Evolutionary conservation across 805 yeast species (phyloP).

Genomic region (Candida orba): DNA sequence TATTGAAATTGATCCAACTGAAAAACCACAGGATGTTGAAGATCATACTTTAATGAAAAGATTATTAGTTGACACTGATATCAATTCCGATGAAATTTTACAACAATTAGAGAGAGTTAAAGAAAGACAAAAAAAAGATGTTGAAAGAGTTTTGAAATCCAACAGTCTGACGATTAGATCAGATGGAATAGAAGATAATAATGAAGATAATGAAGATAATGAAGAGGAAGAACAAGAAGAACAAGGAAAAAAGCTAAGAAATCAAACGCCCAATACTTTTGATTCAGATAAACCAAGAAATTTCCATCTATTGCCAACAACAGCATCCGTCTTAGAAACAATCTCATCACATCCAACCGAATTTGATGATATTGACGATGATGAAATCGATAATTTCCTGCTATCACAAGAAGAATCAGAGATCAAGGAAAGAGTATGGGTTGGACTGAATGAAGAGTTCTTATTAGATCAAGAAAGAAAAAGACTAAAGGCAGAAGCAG

Average conservation of each 20-base stretch:
- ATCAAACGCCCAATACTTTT: too few relatives aligned
- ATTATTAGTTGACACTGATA: constrained; percentile 11
- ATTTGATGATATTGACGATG: constrained; percentile 77
- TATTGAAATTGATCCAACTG: constrained; percentile 6
- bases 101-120: constrained; percentile 24
- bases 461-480: constrained; percentile 80
- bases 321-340: constrained; percentile 43
- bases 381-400: constrained; percentile 56
- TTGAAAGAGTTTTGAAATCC: constrained; percentile 12
- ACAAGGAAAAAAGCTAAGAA: too few relatives aligned
- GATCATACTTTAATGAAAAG: constrained; percentile 13
- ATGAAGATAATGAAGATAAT: constrained; percentile 7
- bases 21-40: constrained; percentile 20
- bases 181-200: background rate
- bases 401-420: constrained; percentile 63
- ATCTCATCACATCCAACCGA: constrained; percentile 56
- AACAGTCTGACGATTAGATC: constrained; percentile 18
- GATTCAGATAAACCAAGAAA: constrained; percentile 48
- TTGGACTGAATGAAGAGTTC: constrained; percentile 81
- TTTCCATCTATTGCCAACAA: constrained; percentile 50
- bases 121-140: constrained; percentile 18
- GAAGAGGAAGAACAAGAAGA: constrained; percentile 9
- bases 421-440: constrained; percentile 82
- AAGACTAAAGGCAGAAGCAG: constrained; percentile 78
- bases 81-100: constrained; percentile 20